Evolutionary conservation across 306 rosid species (phyloP).

Genomic region (Citrullus mucosospermus): DNA sequence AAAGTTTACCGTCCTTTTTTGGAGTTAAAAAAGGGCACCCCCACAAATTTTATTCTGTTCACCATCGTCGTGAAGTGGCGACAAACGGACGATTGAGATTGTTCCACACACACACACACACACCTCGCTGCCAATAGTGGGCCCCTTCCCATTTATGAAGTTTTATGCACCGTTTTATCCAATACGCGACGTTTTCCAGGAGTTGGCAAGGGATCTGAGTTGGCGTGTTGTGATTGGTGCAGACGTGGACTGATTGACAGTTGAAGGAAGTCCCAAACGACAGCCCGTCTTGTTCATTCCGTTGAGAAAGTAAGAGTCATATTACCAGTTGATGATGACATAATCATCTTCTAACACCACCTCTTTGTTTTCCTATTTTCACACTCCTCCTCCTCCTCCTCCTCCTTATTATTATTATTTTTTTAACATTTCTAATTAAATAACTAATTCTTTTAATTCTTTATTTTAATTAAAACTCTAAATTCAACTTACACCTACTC

Average conservation of each 20-base stretch:
- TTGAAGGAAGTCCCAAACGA: neutral
- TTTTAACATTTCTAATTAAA: no score
- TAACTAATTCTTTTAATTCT: no score
- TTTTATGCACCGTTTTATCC: neutral
- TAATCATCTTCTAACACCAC: neutral
- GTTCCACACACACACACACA: neutral
- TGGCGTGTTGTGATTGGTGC: neutral
- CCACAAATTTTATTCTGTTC: neutral
- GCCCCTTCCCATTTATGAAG: neutral
- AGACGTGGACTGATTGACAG: neutral
- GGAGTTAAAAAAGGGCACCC: no score
- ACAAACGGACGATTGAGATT: slow-evolving; percentile 4
- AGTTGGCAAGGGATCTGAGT: neutral
- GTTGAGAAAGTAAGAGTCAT: neutral
- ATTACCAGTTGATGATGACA: slow-evolving; percentile 1
- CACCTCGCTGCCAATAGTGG: neutral
- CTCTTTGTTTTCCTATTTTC: neutral
- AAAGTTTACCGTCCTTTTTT: neutral
- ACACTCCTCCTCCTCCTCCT: neutral
- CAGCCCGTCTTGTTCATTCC: slow-evolving; percentile 6
- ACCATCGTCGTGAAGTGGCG: neutral
- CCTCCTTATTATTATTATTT: neutral
- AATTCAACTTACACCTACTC: no score
- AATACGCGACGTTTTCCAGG: neutral
- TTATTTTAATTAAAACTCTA: no score